phyloP scores from a whole-genome alignment of 2,329 filamentous ascomycete genomes.

The Ophiostoma novo-ulmi region DNA sequence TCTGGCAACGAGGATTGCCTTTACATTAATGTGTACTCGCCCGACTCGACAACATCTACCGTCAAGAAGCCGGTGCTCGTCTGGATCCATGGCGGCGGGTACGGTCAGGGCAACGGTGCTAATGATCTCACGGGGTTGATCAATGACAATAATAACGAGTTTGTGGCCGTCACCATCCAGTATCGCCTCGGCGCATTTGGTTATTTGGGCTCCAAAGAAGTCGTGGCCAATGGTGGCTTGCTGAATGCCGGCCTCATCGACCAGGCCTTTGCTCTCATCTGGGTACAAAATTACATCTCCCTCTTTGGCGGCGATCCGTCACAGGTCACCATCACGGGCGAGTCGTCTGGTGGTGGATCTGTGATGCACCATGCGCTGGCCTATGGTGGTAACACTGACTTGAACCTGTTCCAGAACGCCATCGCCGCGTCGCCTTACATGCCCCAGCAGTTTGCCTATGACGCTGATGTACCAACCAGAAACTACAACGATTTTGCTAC shows the following conservation, averaged over 20 bases:
- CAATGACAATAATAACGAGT: slow-evolving; percentile 29
- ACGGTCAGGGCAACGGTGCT: slow-evolving; percentile 29
- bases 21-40: slow-evolving; percentile 44
- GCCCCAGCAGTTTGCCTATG: slow-evolving; percentile 45
- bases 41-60: slow-evolving; percentile 31
- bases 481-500: slow-evolving; percentile 44
- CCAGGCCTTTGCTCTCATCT: slow-evolving; percentile 48
- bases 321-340: slow-evolving; percentile 51
- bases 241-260: slow-evolving; percentile 52
- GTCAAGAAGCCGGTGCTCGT: slow-evolving; percentile 50
- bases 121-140: slow-evolving; percentile 29
- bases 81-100: slow-evolving; percentile 42
- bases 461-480: slow-evolving; percentile 41
- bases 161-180: slow-evolving; percentile 32
- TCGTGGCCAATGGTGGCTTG: slow-evolving; percentile 25
- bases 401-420: slow-evolving; percentile 27
- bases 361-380: slow-evolving; percentile 39
- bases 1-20: slow-evolving; percentile 38
- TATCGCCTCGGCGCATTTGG: slow-evolving; percentile 30
- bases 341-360: slow-evolving; percentile 50
- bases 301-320: slow-evolving; percentile 50
- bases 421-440: slow-evolving; percentile 39
- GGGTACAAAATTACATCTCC: slow-evolving; percentile 49
- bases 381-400: slow-evolving; percentile 37
- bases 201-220: slow-evolving; percentile 25